Evolutionary conservation across 768 basidiomycete genomes (phyloP), one percentile per base, ranked within the genome.

Genomic region (Hericium coralloides): DNA sequence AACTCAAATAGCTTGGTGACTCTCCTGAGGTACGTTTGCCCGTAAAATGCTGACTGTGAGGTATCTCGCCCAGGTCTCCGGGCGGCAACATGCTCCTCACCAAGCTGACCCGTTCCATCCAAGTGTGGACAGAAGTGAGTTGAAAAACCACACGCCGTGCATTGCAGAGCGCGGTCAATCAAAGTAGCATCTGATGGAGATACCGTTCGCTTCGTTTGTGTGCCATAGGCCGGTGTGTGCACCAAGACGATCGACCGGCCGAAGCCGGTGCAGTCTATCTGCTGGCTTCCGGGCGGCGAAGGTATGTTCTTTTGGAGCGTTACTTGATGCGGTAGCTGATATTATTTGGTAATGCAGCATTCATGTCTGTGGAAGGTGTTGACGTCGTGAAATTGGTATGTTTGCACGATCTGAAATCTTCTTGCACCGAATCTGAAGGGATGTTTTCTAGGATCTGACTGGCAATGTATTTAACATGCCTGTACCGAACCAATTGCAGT

Each of bases 1-100:
- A 36, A 80, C 82, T 37, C 87, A 88, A 68, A 86, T 89, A 36
- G 86, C 85, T 31, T 90, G 87, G 85, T 84, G 57, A 55, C 70
- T 31, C 8, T 31, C 8, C 8, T 2, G 1, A 1, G 7, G 7
- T 31, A 0, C 31, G 7, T 31, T 9, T 9, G 2, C 31, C 8
- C 31, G 2, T 9, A 31, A 31, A 8, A 31, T 31, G 8, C 31
- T 31, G 31, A 31, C 31, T 31, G 8, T 9, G 8, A 31, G 8
- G 50, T 52, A 49, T 14, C 20, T 49, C 22, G 31, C n/a, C 36
- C 56, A 84, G 83, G 85, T 85, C 85, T 15, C 85, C 86, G 0
- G 77, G 74, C 37, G 85, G 87, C 15, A 75, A 76, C 52, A 67
- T 75, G 50, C 72, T 90, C 7, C 68, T 90, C 12, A 87, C 86